Percentiles rank a stretch among this genome's conserved stretches.
phyloP scores from a whole-genome alignment of 1,284 basidiomycete species.

The Papiliotrema fonsecae region DNA sequence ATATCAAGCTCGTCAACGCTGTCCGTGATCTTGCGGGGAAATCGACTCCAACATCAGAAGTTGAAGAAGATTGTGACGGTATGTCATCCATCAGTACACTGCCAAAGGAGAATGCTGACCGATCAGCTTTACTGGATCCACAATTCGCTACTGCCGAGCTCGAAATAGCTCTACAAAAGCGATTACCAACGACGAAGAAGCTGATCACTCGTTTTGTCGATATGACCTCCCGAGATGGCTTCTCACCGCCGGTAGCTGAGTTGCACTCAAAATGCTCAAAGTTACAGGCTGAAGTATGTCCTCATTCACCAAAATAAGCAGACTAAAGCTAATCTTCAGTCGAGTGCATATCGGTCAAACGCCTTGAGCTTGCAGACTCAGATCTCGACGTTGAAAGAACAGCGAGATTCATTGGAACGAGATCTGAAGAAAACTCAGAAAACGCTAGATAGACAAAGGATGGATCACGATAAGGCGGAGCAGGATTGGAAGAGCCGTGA shows the following conservation, averaged over 20 bases:
- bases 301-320: neutral
- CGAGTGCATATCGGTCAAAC: conserved; percentile 48
- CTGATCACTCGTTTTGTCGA: conserved; percentile 30
- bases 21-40: conserved; percentile 30
- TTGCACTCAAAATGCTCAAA: conserved; percentile 25
- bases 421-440: conserved; percentile 63
- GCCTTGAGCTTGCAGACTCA: conserved; percentile 57
- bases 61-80: too few species aligned
- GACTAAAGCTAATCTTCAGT: conserved; percentile 12
- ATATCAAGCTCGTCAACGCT: conserved; percentile 31
- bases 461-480: conserved; percentile 55
- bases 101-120: conserved; percentile 3
- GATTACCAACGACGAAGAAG: conserved; percentile 31
- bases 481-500: conserved; percentile 51
- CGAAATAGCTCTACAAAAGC: conserved; percentile 25
- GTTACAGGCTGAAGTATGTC: conserved; percentile 34
- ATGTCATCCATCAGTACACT: too few species aligned
- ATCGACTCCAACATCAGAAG: too few species aligned
- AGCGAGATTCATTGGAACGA: conserved; percentile 56
- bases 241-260: conserved; percentile 18
- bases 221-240: conserved; percentile 16
- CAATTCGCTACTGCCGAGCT: conserved; percentile 22
- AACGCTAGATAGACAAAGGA: conserved; percentile 66
- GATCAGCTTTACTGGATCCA: conserved; percentile 29
- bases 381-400: conserved; percentile 56